phyloP scores from a whole-genome alignment of 495 filamentous ascomycete species.

The Aspergillus taichungensis region DNA sequence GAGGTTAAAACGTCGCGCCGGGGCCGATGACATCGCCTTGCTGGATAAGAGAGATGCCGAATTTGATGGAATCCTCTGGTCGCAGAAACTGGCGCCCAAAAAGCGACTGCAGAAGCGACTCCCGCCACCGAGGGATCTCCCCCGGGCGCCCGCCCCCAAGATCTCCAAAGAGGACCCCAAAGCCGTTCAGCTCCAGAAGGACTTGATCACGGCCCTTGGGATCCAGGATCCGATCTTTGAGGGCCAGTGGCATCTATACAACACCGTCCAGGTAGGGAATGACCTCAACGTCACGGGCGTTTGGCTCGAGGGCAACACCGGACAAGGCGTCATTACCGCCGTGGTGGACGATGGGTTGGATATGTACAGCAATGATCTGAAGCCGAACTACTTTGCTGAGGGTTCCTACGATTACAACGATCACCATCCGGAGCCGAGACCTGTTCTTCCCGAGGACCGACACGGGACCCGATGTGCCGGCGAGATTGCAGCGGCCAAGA shows the following conservation, averaged over 20 bases:
- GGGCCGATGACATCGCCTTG: constrained; percentile 14
- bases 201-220: constrained; percentile 52
- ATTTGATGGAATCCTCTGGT: constrained; percentile 67
- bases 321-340: constrained; percentile 77
- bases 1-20: constrained; percentile 46
- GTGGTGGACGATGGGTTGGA: constrained; percentile 96
- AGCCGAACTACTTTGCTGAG: constrained; percentile 80
- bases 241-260: constrained; percentile 94
- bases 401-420: constrained; percentile 98
- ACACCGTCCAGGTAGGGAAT: constrained; percentile 70
- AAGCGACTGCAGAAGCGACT: constrained; percentile 68
- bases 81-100: constrained; percentile 71
- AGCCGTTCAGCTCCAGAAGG: constrained; percentile 47
- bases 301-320: constrained; percentile 89
- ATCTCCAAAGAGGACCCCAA: constrained; percentile 26
- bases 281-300: constrained; percentile 91
- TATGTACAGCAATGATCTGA: constrained; percentile 92
- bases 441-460: constrained; percentile 67
- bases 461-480: constrained; percentile 94
- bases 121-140: constrained; percentile 35
- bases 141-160: constrained; percentile 2
- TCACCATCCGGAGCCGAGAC: constrained; percentile 64
- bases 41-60: constrained; percentile 42
- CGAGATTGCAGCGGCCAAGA: constrained; percentile 82
- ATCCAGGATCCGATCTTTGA: constrained; percentile 87